A percentile compares a stretch with the other conserved stretches of the same genome.
These are phyloP conservation scores for sunflower (Helianthus annuus) DNA, from an alignment of 129 eudicot genomes.

Conservation along the genomic window DNA sequence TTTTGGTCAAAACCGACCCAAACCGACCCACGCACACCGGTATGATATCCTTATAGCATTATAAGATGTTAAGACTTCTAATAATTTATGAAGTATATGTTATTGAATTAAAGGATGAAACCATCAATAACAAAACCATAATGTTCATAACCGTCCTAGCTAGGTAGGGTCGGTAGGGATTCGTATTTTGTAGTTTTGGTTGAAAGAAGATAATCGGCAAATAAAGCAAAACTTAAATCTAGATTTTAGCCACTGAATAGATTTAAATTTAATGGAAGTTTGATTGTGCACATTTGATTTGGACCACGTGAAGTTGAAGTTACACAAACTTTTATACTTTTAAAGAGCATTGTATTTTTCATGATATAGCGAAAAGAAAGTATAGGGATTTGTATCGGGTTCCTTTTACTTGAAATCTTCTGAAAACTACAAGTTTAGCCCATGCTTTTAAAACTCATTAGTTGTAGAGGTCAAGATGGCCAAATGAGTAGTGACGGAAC, in stretches of 20 bases:
- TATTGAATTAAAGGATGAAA: neutral
- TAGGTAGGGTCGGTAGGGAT: neutral
- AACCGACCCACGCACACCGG: no score
- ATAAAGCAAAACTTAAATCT: neutral
- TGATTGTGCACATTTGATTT: neutral
- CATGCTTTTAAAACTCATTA: neutral
- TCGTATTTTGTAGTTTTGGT: neutral
- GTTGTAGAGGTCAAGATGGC: no score
- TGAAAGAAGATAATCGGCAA: neutral
- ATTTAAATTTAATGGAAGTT: neutral
- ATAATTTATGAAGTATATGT: no score
- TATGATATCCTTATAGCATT: no score
- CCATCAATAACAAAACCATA: neutral
- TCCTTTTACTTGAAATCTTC: neutral
- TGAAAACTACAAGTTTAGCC: neutral
- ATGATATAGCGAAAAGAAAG: neutral
- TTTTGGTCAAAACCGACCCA: no score
- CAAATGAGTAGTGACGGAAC: no score
- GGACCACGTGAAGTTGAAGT: conserved; percentile 10
- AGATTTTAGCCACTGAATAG: neutral
- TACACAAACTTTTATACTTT: neutral
- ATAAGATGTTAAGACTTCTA: no score
- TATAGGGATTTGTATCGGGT: neutral
- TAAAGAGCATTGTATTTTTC: neutral
- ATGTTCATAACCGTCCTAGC: neutral